Conservation (phyloP, 306 rosid genomes). For the Arachis hypogaea region DNA sequence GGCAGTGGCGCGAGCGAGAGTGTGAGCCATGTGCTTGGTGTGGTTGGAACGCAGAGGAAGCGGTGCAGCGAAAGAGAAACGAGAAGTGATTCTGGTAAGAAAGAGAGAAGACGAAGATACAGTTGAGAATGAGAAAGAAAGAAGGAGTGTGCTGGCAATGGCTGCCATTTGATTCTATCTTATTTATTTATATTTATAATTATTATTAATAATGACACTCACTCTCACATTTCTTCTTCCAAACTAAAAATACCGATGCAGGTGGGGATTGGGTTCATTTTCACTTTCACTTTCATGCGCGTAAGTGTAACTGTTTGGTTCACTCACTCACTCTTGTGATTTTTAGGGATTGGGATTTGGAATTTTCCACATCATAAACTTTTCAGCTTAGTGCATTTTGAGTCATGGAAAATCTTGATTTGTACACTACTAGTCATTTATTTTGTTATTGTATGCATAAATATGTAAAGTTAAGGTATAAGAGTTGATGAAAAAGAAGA, state of each 20-base stretch:
- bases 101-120: slow-evolving; percentile 41
- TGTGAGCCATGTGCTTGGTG: slow-evolving; percentile 68
- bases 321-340: too few relatives aligned
- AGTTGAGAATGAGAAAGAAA: slow-evolving; percentile 43
- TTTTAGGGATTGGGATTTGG: too few relatives aligned
- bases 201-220: slow-evolving; percentile 17
- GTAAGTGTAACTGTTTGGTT: too few relatives aligned
- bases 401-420: too few relatives aligned
- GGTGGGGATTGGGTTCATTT: not conserved
- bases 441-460: too few relatives aligned
- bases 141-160: slow-evolving; percentile 40
- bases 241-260: not conserved
- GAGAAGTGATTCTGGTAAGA: slow-evolving; percentile 45
- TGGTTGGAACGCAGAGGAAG: slow-evolving; percentile 46
- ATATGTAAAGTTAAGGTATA: too few relatives aligned
- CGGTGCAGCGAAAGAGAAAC: slow-evolving; percentile 44
- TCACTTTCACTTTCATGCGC: not conserved
- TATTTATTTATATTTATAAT: slow-evolving; percentile 53
- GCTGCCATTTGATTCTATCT: slow-evolving; percentile 57
- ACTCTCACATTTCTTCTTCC: not conserved
- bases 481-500: too few relatives aligned
- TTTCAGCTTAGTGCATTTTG: too few relatives aligned
- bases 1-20: slow-evolving; percentile 72
- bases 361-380: too few relatives aligned
- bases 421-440: too few relatives aligned